A percentile compares a stretch with the other conserved stretches of the same genome.
phyloP scores from a whole-genome alignment of 1,284 basidiomycete species.

The Coriolopsis trogii region DNA sequence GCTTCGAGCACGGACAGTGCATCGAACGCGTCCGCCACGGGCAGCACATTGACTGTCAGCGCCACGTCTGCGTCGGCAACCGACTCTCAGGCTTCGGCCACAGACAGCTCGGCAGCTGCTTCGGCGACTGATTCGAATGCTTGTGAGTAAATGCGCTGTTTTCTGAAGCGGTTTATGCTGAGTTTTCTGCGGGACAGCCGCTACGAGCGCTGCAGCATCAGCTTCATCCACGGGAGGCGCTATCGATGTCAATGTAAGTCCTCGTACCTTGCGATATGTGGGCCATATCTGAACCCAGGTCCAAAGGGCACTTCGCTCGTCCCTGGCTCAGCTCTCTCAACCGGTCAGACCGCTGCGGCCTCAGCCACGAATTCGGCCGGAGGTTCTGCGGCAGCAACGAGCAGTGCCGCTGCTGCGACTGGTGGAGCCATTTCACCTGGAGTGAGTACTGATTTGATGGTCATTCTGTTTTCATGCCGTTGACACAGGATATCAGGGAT shows the following conservation, averaged over 20 bases:
- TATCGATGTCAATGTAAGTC: constrained; percentile 9
- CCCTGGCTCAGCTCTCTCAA: constrained; percentile 13
- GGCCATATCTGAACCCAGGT: not conserved
- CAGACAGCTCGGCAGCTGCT: constrained; percentile 3
- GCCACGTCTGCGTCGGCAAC: not conserved
- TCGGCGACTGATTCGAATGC: too few species aligned
- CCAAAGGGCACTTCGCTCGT: constrained; percentile 11
- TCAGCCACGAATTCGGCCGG: constrained; percentile 1
- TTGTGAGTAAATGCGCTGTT: too few species aligned
- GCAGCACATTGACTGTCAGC: too few species aligned
- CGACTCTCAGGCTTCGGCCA: constrained; percentile 6
- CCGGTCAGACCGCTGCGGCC: constrained; percentile 4
- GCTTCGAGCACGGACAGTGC: constrained; percentile 2
- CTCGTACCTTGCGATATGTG: not conserved
- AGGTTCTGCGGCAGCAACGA: constrained; percentile 8
- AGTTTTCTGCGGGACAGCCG: too few species aligned
- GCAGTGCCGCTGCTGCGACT: constrained; percentile 3
- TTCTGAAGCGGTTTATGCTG: too few species aligned
- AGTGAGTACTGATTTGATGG: constrained; percentile 3
- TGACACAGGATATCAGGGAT: constrained; percentile 5
- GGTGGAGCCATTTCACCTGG: constrained; percentile 13
- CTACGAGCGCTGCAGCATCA: too few species aligned
- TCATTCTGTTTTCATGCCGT: not conserved
- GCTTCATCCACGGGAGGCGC: constrained; percentile 3
- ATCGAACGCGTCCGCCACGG: not conserved